These are phyloP conservation scores for Colletotrichum noveboracense DNA, from an alignment of 2,329 filamentous ascomycete genomes.

Conservation along the genomic window DNA sequence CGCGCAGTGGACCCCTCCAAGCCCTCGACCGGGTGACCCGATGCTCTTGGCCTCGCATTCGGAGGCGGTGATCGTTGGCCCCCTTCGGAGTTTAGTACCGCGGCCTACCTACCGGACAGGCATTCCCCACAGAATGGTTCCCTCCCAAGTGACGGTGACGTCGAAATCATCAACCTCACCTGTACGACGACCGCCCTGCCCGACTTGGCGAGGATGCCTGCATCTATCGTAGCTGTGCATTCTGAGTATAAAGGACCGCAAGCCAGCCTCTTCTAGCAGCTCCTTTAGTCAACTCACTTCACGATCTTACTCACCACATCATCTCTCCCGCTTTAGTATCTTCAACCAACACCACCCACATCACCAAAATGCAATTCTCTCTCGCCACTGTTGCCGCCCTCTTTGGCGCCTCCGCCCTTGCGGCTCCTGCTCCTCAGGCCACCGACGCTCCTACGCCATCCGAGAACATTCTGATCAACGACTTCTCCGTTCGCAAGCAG, in stretches of 20 bases:
- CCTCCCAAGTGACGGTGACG: constrained; percentile 2
- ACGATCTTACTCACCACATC: not conserved
- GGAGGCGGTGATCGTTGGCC: not conserved
- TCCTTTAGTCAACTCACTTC: not conserved
- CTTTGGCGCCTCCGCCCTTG: constrained; percentile 25
- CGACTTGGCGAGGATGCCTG: not conserved
- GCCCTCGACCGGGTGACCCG: not conserved
- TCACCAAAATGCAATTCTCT: constrained; percentile 28
- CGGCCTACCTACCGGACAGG: not conserved
- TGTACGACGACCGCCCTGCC: not conserved
- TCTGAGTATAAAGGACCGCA: not conserved
- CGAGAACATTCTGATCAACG: constrained; percentile 29
- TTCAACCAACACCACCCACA: not conserved
- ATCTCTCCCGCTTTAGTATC: not conserved
- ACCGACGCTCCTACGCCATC: not conserved
- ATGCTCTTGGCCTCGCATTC: not conserved
- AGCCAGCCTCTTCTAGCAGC: not conserved
- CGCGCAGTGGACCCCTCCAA: not conserved
- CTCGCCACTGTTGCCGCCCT: constrained; percentile 20
- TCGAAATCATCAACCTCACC: constrained; percentile 8
- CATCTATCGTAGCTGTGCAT: not conserved
- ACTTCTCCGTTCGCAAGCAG: constrained; percentile 28
- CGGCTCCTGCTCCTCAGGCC: constrained; percentile 14
- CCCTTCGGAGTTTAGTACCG: not conserved
- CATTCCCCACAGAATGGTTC: constrained; percentile 9